Evolutionary conservation across 306 rosid species (phyloP), one percentile per base, ranked within the genome.

Genomic region (Cucurbita argyrosperma): DNA sequence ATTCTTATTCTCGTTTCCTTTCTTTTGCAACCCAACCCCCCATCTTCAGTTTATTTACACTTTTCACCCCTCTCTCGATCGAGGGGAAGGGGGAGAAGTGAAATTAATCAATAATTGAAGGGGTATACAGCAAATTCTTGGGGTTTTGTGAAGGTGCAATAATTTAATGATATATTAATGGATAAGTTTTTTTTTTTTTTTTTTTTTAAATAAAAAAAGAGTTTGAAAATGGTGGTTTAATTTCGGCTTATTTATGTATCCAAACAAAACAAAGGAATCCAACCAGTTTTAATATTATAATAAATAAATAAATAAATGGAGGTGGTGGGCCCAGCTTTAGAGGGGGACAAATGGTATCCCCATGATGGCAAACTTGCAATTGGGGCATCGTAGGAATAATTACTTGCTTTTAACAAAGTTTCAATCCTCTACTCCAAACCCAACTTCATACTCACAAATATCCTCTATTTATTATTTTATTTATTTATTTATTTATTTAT

Each of bases 321-420:
- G 10, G 18, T 7, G 42, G 84, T 78, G 89, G 97, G 90, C 64
- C 95, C 88, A 8, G 6, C 0, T 23, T 11, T 49, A 76, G 89
- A 88, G 78, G 94, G 85, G 62, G 62, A 72, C 95, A 89, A 80
- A 85, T 77, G 94, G 96, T 82, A 88, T 85, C 92, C 84, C 89
- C 86, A 88, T 88, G 82, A 87, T 88, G 76, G 80, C 83, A 81
- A 83, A 77, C 94, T 83, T 83, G 85, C 81, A 82, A 81, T 85
- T 78, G 82, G 81, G 71, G 88, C 74, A 79, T 85, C 81, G 75
- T 81, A 81, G 50, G 79, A 78, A 73, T 79, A 80, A 83, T 68
- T 68, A 68, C 73, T 47, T 68, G 56, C 73, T 68, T 68, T 68
- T 68, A 47, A 47, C 73, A 68, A 68, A 68, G 73, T 47, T 68